phyloP scores from a whole-genome alignment of 108 stramenopile genomes.

The Parmales sp. region DNA sequence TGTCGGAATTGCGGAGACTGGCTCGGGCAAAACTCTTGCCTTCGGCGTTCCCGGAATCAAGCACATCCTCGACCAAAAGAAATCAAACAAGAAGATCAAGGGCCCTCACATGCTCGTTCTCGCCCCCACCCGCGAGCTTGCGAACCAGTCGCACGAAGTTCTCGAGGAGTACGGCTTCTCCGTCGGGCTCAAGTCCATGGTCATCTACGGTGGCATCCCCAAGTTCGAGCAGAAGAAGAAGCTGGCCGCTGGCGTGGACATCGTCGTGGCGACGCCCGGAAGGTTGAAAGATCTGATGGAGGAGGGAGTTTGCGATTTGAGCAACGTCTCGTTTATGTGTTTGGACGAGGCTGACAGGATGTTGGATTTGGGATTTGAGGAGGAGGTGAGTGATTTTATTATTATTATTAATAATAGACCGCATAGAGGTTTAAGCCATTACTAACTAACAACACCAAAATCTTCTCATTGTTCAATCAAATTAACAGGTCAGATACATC shows the following conservation, averaged over 20 bases:
- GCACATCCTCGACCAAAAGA: conserved; percentile 39
- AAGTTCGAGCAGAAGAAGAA: conserved; percentile 70
- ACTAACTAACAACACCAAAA: too few species aligned
- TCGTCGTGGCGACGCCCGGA: conserved; percentile 94
- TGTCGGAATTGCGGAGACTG: conserved; percentile 95
- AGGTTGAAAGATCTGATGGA: conserved; percentile 86
- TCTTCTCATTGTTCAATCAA: too few species aligned
- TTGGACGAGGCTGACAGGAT: conserved; percentile 95
- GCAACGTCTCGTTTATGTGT: conserved; percentile 64
- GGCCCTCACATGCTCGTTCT: conserved; percentile 85
- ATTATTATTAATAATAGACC: background rate
- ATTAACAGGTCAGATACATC: conserved; percentile 68
- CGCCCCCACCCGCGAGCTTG: conserved; percentile 95
- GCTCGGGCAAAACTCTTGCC: conserved; percentile 91
- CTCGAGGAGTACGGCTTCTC: conserved; percentile 74
- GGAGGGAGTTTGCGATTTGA: conserved; percentile 67
- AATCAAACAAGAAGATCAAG: background rate
- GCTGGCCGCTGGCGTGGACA: conserved; percentile 64
- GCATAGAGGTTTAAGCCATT: too few species aligned
- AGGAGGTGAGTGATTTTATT: conserved; percentile 16
- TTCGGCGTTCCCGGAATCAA: conserved; percentile 85
- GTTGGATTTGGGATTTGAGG: conserved; percentile 50
- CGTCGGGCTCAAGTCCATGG: conserved; percentile 57
- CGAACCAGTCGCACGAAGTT: conserved; percentile 87
- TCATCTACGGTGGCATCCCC: conserved; percentile 92